Evolutionary conservation across 73 alveolate genomes (phyloP).

Genomic region (Diophrys sp.): DNA sequence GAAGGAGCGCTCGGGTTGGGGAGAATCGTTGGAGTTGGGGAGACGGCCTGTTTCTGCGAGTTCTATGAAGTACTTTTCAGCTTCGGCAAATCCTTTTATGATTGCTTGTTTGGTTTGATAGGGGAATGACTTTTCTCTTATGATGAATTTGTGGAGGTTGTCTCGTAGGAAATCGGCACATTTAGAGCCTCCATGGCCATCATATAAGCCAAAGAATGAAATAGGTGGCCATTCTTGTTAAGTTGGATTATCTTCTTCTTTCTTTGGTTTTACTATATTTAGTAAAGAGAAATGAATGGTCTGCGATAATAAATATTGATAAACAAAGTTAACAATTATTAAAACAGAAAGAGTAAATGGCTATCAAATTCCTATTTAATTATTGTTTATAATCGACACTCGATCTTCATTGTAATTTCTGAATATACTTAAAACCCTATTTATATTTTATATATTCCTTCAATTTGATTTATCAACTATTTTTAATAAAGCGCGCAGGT

Average conservation of each 20-base stretch:
- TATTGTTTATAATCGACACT: slow-evolving; percentile 78
- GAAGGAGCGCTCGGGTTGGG: background rate
- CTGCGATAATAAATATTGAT: too few species aligned
- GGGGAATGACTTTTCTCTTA: slow-evolving; percentile 45
- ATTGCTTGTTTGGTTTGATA: slow-evolving; percentile 46
- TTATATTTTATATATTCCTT: too few species aligned
- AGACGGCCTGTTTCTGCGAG: slow-evolving; percentile 25
- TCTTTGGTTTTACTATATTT: background rate
- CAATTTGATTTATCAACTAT: too few species aligned
- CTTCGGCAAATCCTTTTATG: slow-evolving; percentile 55
- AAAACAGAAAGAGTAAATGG: too few species aligned
- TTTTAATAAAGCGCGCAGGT: too few species aligned
- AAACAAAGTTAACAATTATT: too few species aligned
- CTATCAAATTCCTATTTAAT: too few species aligned
- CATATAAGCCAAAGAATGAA: slow-evolving; percentile 95
- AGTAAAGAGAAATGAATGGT: too few species aligned
- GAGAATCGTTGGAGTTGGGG: slow-evolving; percentile 10
- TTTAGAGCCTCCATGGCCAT: slow-evolving; percentile 98
- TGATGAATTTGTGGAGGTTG: slow-evolving; percentile 75
- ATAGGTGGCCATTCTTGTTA: slow-evolving; percentile 54
- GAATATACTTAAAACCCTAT: too few species aligned
- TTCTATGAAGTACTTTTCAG: slow-evolving; percentile 87
- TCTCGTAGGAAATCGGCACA: slow-evolving; percentile 96
- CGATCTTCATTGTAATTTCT: slow-evolving; percentile 83
- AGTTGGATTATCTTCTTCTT: background rate